Conservation (phyloP, 2,329 filamentous ascomycete species). For the Pseudophaeomoniella oleicola region DNA sequence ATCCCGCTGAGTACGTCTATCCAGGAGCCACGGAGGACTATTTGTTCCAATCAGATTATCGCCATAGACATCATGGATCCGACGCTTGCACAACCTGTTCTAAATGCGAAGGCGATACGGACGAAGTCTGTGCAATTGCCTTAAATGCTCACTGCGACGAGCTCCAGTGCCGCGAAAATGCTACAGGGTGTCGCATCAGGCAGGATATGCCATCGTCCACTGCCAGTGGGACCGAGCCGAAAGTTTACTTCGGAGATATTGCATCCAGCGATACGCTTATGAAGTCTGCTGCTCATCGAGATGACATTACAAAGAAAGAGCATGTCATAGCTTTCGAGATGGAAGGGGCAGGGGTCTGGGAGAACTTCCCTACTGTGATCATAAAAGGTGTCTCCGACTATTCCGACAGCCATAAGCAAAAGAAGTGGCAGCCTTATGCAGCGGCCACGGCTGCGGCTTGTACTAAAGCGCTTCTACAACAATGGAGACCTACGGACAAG, state of each 20-base stretch:
- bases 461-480: slow-evolving; percentile 14
- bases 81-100: slow-evolving; percentile 2
- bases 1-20: slow-evolving; percentile 7
- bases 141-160: slow-evolving; percentile 11
- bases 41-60: slow-evolving; percentile 15
- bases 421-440: slow-evolving; percentile 25
- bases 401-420: slow-evolving; percentile 24
- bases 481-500: slow-evolving; percentile 1
- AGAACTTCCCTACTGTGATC: slow-evolving; percentile 15
- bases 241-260: slow-evolving; percentile 19
- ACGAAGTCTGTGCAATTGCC: slow-evolving; percentile 12
- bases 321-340: slow-evolving; percentile 19
- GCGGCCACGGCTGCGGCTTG: slow-evolving; percentile 22
- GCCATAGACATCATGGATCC: slow-evolving; percentile 15
- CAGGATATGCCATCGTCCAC: neutral
- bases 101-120: slow-evolving; percentile 1
- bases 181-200: neutral
- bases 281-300: slow-evolving; percentile 17
- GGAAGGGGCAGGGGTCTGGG: slow-evolving; percentile 22
- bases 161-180: slow-evolving; percentile 13
- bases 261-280: slow-evolving; percentile 21
- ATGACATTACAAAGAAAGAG: slow-evolving; percentile 12
- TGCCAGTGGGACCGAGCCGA: slow-evolving; percentile 2
- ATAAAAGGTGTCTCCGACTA: slow-evolving; percentile 26
- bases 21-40: slow-evolving; percentile 15